Evolutionary conservation across 352 stramenopile genomes (phyloP), one percentile per base, ranked within the genome.

Genomic region (Saprolegnia parasitica): DNA sequence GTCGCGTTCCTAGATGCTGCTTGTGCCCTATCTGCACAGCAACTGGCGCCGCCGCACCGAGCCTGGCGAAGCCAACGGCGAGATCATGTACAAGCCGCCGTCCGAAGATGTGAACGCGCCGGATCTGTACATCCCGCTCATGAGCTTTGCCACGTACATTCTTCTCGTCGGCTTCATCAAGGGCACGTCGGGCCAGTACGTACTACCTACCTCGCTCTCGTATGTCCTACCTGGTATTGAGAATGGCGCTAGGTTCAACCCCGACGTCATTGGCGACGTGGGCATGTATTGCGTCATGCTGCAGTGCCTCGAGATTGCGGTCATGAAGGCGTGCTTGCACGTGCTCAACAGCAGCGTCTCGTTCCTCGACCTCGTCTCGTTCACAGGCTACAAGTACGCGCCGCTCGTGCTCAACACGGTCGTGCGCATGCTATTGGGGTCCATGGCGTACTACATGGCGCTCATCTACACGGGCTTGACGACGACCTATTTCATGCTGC

Each of bases 371-470:
- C 75, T 99, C 55, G 83, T 98, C 56, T 91, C 90, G 40, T 98
- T 98, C 76, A 98, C 96, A 15, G 97, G 97, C 64, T 99, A 99
- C 91, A 99, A 99, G 82, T 99, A 99, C 81, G 92, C 99, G 46
- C 90, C 93, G 29, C 79, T 99, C n/a, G 90, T 95, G 64, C 83
- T 98, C 71, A 97, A 98, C 79, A 96, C 96, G 67, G 65, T 98
- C 40, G 83, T 94, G 56, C 96, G 90, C 61, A 78, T 96, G 66
- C 68, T 92, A 20, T 56, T 89, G 40, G 93, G 95, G 18, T 83
- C 85, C 21, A 74, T 87, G 57, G 84, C 90, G 29, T 98, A 98
- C 79, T 98, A 98, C 71, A 78, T 95, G 32, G 87, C 83, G 6
- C 86, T 98, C 73, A 71, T 98, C 37, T 98, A 96, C 80, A 98